Evolutionary conservation across 2,329 filamentous ascomycete species (phyloP).

Genomic region (Fusarium annulatum): DNA sequence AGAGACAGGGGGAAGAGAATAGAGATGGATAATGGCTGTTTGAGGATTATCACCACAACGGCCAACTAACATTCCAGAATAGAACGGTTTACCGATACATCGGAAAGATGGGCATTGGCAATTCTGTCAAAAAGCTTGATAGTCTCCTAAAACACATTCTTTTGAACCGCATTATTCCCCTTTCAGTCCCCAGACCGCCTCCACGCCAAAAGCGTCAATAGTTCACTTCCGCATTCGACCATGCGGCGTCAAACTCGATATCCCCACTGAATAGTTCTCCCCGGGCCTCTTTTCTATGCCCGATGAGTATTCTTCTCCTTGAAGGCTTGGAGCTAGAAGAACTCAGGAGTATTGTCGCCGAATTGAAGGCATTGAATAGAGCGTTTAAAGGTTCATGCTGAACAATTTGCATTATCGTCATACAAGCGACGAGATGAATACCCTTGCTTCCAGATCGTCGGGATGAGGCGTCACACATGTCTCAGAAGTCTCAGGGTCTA

Average conservation of each 20-base stretch:
- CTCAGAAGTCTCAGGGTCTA: background rate
- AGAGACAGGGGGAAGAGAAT: background rate
- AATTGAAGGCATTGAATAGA: background rate
- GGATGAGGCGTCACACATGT: conserved; percentile 1
- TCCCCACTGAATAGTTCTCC: background rate
- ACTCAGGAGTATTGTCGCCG: background rate
- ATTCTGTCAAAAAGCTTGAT: background rate
- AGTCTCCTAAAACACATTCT: background rate
- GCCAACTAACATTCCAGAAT: background rate
- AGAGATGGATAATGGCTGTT: background rate
- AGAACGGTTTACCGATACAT: background rate
- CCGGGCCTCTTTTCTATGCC: background rate
- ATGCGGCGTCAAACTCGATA: conserved; percentile 23
- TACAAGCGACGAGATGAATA: background rate
- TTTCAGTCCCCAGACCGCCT: background rate
- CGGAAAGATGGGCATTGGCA: background rate
- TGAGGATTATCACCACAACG: background rate
- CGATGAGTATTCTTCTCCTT: background rate
- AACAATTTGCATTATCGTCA: background rate
- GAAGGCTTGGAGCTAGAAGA: background rate
- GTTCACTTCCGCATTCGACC: conserved; percentile 18
- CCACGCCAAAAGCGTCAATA: background rate
- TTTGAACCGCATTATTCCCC: background rate
- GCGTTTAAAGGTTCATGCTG: background rate
- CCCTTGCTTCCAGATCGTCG: background rate